These are phyloP conservation scores for Excoecaria cochinchinensis DNA, from an alignment of 345 rosid genomes.

Conservation along the genomic window DNA sequence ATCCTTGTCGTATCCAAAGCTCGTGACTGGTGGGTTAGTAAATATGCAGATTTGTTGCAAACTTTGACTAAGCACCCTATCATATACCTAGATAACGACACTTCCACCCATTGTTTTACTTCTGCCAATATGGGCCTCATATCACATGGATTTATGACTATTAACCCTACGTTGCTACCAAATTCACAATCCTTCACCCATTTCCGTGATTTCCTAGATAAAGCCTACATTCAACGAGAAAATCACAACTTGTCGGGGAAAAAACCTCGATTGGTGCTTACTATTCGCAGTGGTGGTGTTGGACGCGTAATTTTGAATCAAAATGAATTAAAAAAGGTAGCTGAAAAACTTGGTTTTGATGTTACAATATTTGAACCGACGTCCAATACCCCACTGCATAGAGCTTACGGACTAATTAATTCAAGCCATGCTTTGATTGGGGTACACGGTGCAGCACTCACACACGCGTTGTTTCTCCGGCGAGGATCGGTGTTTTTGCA, in stretches of 20 bases:
- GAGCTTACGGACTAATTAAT: conserved; percentile 38
- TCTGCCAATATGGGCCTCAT: conserved; percentile 46
- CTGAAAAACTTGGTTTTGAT: conserved; percentile 48
- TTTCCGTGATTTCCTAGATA: conserved; percentile 40
- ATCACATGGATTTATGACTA: conserved; percentile 48
- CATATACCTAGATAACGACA: conserved; percentile 42
- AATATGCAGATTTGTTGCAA: conserved; percentile 41
- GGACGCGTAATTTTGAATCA: conserved; percentile 45
- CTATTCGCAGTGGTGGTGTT: conserved; percentile 19
- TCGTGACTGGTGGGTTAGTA: conserved; percentile 60
- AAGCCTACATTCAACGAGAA: conserved; percentile 30
- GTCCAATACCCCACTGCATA: conserved; percentile 19
- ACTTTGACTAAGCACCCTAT: conserved; percentile 44
- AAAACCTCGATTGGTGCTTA: conserved; percentile 33
- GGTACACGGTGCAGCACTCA: conserved; percentile 65
- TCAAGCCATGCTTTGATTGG: conserved; percentile 58
- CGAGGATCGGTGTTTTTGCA: conserved; percentile 50
- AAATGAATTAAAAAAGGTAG: conserved; percentile 18
- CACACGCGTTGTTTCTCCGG: conserved; percentile 52
- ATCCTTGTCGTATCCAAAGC: conserved; percentile 40
- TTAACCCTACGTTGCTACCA: conserved; percentile 35
- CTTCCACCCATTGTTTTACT: conserved; percentile 48
- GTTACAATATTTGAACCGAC: conserved; percentile 40
- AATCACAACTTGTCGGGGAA: neutral
- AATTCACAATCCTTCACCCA: conserved; percentile 33